Base-by-base conservation (phyloP, 257 asterid species). In the Salvia hispanica region DNA sequence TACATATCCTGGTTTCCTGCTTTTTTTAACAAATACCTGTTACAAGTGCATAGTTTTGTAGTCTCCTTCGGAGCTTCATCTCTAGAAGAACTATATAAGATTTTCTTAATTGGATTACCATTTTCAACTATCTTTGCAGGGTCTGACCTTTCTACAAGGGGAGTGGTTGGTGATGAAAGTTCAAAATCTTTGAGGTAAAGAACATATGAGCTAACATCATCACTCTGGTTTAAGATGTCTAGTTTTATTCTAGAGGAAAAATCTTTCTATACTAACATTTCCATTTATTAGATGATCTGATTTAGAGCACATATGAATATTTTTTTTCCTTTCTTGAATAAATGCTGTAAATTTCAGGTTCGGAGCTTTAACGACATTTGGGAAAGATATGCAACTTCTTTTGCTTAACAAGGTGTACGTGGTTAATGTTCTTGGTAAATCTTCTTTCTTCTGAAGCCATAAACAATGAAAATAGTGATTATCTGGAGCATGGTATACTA, bases 401-500 rank as follows among this genome's bases (percentile, higher is more conserved):
- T 81, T 87, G 80, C 70, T 53, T 36, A 95, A 94, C 62, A 80
- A 73, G 83, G 87, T 91, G 66, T 94, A 78, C 69, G 84, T 88
- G 72, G 96, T 94, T 72, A 94, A 90, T 73, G 95, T 94, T 83
- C 86, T 93, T 52, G 99, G 98, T 86, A 84, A 62, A 51, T 66
- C 53, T 77, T 79, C 66, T 48, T 71, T 67, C 72, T 62, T 42
- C 67, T 25, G 31, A 25, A 25, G 31, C 31, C 31, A 25, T 2
- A 25, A 25, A 25, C 31, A 2, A 25, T 25, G 31, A 25, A 18
- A 25, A 25, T 25, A 1, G 31, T 25, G 31, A 25, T 25, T 25
- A 25, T 25, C 31, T 25, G 3, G 31, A 2, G 31, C 31, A 2
- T 2, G 31, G 31, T 25, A 25, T 25, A 25, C 31, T 25, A 25